Evolutionary conservation across 2,329 filamentous ascomycete genomes (phyloP).

Genomic region (Epichloe sp.): DNA sequence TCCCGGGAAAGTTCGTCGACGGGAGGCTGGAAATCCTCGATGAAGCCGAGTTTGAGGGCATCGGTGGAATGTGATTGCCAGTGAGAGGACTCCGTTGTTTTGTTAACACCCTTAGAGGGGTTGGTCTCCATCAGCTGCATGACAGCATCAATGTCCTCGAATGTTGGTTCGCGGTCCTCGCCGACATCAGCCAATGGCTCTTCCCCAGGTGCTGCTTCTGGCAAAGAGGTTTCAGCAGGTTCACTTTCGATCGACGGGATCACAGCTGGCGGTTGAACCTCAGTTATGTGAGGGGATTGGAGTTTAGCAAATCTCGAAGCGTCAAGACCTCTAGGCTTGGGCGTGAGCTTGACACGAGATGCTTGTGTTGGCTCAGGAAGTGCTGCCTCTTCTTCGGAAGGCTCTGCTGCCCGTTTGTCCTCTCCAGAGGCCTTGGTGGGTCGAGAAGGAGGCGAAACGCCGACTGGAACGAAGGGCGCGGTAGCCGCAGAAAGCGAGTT

Average conservation of each 20-base stretch:
- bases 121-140: slow-evolving; percentile 73
- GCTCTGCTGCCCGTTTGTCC: not conserved
- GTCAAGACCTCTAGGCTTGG: slow-evolving; percentile 27
- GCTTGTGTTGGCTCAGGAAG: slow-evolving; percentile 8
- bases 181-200: not conserved
- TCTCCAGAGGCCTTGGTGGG: slow-evolving; percentile 1
- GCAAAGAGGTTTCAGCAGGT: not conserved
- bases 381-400: not conserved
- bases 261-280: slow-evolving; percentile 15
- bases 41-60: slow-evolving; percentile 31
- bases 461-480: slow-evolving; percentile 49
- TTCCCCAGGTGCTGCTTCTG: not conserved
- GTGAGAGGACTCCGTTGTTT: slow-evolving; percentile 32
- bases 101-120: slow-evolving; percentile 62
- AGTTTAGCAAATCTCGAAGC: slow-evolving; percentile 32
- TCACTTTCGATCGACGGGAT: slow-evolving; percentile 19
- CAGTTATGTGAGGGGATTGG: slow-evolving; percentile 17
- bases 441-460: slow-evolving; percentile 15
- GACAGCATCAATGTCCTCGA: slow-evolving; percentile 82
- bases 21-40: slow-evolving; percentile 35
- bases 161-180: slow-evolving; percentile 34
- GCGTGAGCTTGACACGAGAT: slow-evolving; percentile 18
- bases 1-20: slow-evolving; percentile 48
- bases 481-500: slow-evolving; percentile 54
- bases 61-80: slow-evolving; percentile 22